Evolutionary conservation across 2,329 filamentous ascomycete species (phyloP).

Genomic region (Diaporthe nobilis): DNA sequence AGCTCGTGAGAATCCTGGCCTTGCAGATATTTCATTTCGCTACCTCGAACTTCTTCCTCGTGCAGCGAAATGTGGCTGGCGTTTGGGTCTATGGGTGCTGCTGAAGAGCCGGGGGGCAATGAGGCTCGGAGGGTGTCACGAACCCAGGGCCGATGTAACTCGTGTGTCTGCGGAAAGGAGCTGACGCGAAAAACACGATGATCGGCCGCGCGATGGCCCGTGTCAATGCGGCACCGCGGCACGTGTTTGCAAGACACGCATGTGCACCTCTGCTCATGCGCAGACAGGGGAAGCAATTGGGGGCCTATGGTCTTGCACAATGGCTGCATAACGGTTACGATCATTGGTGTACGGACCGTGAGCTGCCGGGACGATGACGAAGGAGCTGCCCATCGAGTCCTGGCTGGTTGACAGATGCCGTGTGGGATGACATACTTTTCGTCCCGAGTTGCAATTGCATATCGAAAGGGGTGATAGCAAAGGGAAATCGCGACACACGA

Average conservation of each 20-base stretch:
- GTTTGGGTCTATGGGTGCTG: neutral
- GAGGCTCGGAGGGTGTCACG: conserved; percentile 15
- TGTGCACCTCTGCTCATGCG: neutral
- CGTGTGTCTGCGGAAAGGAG: neutral
- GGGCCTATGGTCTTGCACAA: neutral
- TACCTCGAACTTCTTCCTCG: neutral
- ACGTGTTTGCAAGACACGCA: conserved; percentile 11
- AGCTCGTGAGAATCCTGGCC: neutral
- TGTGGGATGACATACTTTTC: neutral
- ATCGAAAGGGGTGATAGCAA: neutral
- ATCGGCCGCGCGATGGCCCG: neutral
- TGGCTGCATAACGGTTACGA: neutral
- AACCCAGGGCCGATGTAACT: neutral
- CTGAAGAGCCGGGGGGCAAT: neutral
- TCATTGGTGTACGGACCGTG: neutral
- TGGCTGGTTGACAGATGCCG: neutral
- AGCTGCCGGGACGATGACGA: neutral
- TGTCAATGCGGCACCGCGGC: neutral
- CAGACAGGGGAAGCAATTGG: neutral
- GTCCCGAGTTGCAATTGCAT: neutral
- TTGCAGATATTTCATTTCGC: neutral
- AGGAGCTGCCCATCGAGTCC: neutral
- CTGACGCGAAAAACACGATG: neutral
- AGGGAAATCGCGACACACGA: too few relatives aligned
- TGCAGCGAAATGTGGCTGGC: conserved; percentile 9